Conservation (phyloP, 441 rosid species). For the Brassica hybrid region DNA sequence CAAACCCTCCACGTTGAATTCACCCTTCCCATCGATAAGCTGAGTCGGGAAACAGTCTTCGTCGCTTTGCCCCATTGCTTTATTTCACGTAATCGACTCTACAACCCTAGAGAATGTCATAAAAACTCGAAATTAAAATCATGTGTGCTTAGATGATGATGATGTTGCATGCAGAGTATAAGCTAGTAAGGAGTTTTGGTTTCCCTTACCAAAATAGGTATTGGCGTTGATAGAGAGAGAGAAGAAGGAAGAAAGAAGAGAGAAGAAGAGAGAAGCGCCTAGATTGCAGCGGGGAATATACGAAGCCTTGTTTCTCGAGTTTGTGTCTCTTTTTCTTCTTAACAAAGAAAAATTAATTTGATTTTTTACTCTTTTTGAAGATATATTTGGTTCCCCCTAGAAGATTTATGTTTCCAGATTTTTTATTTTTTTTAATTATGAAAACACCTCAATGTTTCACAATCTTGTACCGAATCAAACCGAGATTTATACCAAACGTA, state of each 20-base stretch:
- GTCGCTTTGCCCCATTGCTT: slow-evolving; percentile 38
- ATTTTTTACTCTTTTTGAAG: not conserved
- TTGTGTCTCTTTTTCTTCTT: not conserved
- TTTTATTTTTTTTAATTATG: too few relatives aligned
- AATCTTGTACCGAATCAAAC: too few relatives aligned
- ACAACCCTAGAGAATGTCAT: too few relatives aligned
- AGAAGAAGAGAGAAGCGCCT: slow-evolving; percentile 29
- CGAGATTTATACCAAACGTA: too few relatives aligned
- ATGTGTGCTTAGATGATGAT: not conserved
- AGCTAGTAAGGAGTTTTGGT: not conserved
- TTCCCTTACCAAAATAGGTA: slow-evolving; percentile 19
- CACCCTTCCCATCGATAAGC: slow-evolving; percentile 75
- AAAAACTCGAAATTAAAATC: not conserved
- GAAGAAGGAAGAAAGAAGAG: not conserved
- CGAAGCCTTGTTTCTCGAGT: slow-evolving; percentile 39
- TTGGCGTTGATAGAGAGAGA: not conserved
- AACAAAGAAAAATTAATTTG: not conserved
- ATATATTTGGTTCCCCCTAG: not conserved
- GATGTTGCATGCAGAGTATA: slow-evolving; percentile 25
- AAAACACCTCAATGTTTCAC: too few relatives aligned
- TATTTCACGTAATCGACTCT: not conserved
- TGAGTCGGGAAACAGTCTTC: slow-evolving; percentile 68
- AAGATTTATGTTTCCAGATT: not conserved
- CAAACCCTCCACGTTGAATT: slow-evolving; percentile 70
- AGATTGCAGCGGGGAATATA: slow-evolving; percentile 32